Base-by-base conservation (phyloP, 306 rosid genomes). In the Senna tora region DNA sequence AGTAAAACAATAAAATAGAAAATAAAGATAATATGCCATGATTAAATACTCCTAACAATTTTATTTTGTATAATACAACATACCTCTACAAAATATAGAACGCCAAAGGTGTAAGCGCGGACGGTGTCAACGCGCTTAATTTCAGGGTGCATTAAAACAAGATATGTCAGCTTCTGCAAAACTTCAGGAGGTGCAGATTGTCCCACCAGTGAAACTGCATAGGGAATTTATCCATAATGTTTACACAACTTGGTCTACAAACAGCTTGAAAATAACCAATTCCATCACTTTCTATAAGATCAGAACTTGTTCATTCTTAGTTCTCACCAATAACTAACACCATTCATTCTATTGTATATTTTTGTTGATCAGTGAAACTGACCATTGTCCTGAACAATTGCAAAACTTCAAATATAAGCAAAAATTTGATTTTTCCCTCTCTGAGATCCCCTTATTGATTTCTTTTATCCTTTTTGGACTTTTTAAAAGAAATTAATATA, bases 51-150 rank as follows among this genome's bases (percentile, higher is more conserved):
- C 30, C 67, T 51, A 33, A 33, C n/a, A n/a, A 54, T 17, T 38
- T 36, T 52, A 56, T 36, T 69, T n/a, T 9, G 41, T 21, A 33
- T 4, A 34, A 36, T 41, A 25, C 41, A 65, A 73, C 84, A 69
- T 67, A 94, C 97, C 99, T 94, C 99, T 7, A 94, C 99, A 77
- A 94, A 94, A 83, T 91, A 94, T 63, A 94, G 91, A 80, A 75
- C 99, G 0, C 99, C 99, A 65, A 94, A 94, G 65, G 97, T 94
- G 87, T 94, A 94, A 5, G 99, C 99, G 0, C 99, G 97, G 71
- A 94, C 96, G 6, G 99, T 94, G 81, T 94, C 99, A 16, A 95
- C 57, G 0, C 97, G 96, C 73, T 89, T 84, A 72, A 95, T 81
- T 69, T 59, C 38, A 42, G 97, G 99, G 79, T 88, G 85, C 83